A percentile compares a stretch with the other conserved stretches of the same genome.
phyloP scores from a whole-genome alignment of 352 stramenopile genomes.

The Pythium aristosporum region DNA sequence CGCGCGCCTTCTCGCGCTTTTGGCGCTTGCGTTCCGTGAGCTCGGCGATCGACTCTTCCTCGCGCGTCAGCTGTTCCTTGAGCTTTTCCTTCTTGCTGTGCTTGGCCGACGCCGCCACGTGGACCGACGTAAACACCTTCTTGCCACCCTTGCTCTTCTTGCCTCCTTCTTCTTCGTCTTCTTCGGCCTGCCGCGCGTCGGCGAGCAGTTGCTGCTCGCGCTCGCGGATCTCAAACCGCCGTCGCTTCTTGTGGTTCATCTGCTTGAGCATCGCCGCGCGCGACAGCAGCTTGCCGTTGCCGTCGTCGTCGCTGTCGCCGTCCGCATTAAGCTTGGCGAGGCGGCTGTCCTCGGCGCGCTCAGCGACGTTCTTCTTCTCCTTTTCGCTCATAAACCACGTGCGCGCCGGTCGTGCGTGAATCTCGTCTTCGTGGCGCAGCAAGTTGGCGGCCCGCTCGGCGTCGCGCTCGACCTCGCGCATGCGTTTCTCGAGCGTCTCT shows the following conservation, averaged over 20 bases:
- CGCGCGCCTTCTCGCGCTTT: conserved; percentile 71
- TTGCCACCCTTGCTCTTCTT: conserved; percentile 40
- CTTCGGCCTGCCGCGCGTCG: conserved; percentile 38
- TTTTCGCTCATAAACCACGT: conserved; percentile 93
- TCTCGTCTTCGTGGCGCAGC: conserved; percentile 90
- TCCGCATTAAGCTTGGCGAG: conserved; percentile 38
- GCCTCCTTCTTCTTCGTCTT: conserved; percentile 35
- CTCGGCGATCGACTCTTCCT: conserved; percentile 81
- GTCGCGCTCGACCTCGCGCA: conserved; percentile 89
- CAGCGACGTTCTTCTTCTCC: conserved; percentile 84
- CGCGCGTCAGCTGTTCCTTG: conserved; percentile 46
- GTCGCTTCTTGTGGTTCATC: conserved; percentile 88
- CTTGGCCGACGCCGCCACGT: conserved; percentile 77
- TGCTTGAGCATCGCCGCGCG: conserved; percentile 78
- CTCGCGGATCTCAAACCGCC: conserved; percentile 81
- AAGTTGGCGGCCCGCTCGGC: conserved; percentile 88
- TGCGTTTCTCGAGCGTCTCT: conserved; percentile 88
- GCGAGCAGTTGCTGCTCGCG: conserved; percentile 79
- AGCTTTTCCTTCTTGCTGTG: conserved; percentile 78
- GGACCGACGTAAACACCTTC: conserved; percentile 80
- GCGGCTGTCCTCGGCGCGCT: conserved; percentile 69
- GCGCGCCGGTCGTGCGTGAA: conserved; percentile 76
- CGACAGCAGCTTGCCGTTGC: conserved; percentile 36
- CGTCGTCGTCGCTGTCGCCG: conserved; percentile 33
- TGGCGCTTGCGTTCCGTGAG: conserved; percentile 75